Evolutionary conservation across 2,329 filamentous ascomycete species (phyloP), one percentile per base, ranked within the genome.

Genomic region (Allantophomopsis cytisporea): DNA sequence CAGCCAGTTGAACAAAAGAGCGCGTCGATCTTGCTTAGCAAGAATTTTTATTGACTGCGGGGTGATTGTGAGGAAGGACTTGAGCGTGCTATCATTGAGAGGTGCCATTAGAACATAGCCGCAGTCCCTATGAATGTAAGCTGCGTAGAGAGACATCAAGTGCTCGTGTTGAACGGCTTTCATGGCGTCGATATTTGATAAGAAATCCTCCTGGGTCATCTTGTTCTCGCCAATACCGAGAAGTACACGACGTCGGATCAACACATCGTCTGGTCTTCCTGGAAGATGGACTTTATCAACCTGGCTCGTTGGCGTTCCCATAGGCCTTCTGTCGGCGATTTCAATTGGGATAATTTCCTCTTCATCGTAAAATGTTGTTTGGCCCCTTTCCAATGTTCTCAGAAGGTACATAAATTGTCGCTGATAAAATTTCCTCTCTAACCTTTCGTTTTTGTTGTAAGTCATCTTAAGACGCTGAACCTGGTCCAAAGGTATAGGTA

Each of bases 321-420:
- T 66, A 20, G 49, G 46, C 36, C 76, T 62, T 32, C 68, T 73
- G 51, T 83, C 78, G 41, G 77, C 66, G 37, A 76, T 62, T 44
- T 83, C 78, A 42, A 86, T 59, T 1, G 83, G 81, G 6, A 86
- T 72, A 23, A 83, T 63, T 50, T 86, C 82, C 35, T 72, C 70
- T 30, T 80, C 71, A 14, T 69, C 67, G 57, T 83, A 86, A 42
- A 72, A 65, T 39, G 73, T 58, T 50, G 84, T 76, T 11, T 69
- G 62, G 16, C 75, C 79, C 37, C 70, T 65, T 35, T 68, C 65
- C 4, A 86, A 56, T 30, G 75, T 71, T 42, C 72, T 70, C 16
- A 86, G 60, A n/a, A 86, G 60, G 50, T 83, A 87, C 33, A 71
- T 63, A 48, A 80, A 85, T 52, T 88, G 83, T 31, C 73, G 73